Evolutionary conservation across 2,329 filamentous ascomycete genomes (phyloP).

Genomic region (Dactylella cylindrospora): DNA sequence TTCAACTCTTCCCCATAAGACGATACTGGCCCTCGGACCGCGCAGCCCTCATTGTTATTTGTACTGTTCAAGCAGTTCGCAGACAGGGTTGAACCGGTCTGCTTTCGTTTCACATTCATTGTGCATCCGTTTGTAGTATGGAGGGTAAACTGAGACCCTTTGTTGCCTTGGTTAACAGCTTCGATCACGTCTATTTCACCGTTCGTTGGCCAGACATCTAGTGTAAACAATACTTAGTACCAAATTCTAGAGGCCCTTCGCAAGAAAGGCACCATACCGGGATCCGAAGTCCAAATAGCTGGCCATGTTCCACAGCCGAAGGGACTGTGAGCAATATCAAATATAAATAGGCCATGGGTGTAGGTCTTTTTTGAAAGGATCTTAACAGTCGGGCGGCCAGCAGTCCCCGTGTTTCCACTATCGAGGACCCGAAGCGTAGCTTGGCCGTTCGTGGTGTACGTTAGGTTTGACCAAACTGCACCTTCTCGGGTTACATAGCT

Average conservation of each 20-base stretch:
- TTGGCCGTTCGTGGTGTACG: constrained; percentile 9
- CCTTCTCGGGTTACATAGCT: constrained; percentile 26
- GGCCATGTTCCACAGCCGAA: constrained; percentile 73
- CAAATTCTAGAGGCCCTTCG: too few relatives aligned
- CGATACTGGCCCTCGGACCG: constrained; percentile 44
- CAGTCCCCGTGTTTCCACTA: constrained; percentile 7
- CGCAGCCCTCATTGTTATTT: constrained; percentile 62
- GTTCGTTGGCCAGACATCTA: constrained; percentile 64
- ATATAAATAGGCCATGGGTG: constrained; percentile 68
- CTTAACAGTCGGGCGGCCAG: constrained; percentile 61
- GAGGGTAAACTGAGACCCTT: constrained; percentile 65
- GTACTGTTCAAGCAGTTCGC: constrained; percentile 62
- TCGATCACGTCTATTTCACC: constrained; percentile 83
- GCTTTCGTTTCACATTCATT: constrained; percentile 56
- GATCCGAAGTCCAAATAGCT: constrained; percentile 57
- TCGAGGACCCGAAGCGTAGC: constrained; percentile 14
- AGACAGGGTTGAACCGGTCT: constrained; percentile 56
- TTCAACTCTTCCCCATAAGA: constrained; percentile 72
- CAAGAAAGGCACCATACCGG: not conserved
- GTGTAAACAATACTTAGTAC: not conserved
- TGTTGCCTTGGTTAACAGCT: constrained; percentile 66
- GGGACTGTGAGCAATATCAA: constrained; percentile 74
- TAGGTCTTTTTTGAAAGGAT: constrained; percentile 67
- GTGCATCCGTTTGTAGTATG: constrained; percentile 66
- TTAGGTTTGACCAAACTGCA: constrained; percentile 23